Base-by-base conservation (phyloP, 140 eudicot species). In the Oenanthe javanica region DNA sequence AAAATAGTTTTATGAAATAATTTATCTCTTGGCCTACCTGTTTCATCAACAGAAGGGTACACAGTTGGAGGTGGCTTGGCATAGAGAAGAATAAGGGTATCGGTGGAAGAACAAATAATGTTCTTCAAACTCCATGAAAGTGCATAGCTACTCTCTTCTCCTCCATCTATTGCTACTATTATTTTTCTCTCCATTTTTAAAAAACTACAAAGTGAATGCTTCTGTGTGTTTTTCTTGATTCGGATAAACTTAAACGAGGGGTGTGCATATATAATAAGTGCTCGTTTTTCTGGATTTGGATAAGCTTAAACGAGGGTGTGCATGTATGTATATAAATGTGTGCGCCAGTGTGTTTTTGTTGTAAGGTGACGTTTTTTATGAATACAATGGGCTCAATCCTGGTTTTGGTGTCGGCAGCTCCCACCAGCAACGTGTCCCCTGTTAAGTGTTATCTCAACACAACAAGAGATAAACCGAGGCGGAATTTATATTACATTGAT, bases 111-210 rank as follows among this genome's bases (percentile, higher is more conserved):
- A 80, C 82, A 72, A 12, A 89, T 77, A 0, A 93, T 14, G 72
- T 93, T 91, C 42, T 86, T 80, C 11, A 91, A 85, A 50, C 96
- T 91, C 98, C 98, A 93, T 4, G 92, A 82, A 2, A 93, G 87
- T 0, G 98, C 98, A 73, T 94, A 87, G 10, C 59, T 40, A 86
- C 98, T 90, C 88, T 93, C 96, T 14, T 91, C 96, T 19, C 94
- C 85, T 83, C 89, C 90, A 25, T 94, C 98, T 1, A 94, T 88
- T 0, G 93, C 97, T 31, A 94, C 96, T 54, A 94, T 82, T 31
- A 94, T 90, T 90, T 86, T 90, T 18, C 96, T 86, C 77, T 82
- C 89, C 51, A 75, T 75, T 43, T 67, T 61, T 15, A n/a, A 1
- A 67, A 52, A 2, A 23, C 19, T 3, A n/a, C 3, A 57, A 6